A percentile compares a stretch with the other conserved stretches of the same genome.
Evolutionary conservation across 1,139 yeast genomes (phyloP).

Genomic region (Yamadazyma trypodendri): DNA sequence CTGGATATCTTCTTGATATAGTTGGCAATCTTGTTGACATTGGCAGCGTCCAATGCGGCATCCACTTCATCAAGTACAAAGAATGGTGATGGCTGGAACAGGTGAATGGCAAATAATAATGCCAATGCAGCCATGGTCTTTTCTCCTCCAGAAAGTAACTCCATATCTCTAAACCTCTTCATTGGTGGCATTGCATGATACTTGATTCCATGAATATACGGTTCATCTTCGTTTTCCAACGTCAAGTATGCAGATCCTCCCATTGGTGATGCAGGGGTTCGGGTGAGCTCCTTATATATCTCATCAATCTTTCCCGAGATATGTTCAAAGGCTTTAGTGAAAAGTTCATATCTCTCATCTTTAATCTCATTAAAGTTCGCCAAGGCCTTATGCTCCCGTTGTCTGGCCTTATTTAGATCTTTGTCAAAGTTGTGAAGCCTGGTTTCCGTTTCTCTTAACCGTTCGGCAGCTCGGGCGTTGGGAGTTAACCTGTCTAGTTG

Average conservation of each 20-base stretch:
- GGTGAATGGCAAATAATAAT: slow-evolving; percentile 83
- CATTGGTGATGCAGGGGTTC: slow-evolving; percentile 60
- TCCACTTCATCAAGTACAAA: slow-evolving; percentile 96
- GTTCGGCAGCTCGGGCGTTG: slow-evolving; percentile 75
- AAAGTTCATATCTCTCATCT: slow-evolving; percentile 55
- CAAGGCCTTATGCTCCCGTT: slow-evolving; percentile 55
- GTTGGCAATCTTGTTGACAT: slow-evolving; percentile 80
- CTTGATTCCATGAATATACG: slow-evolving; percentile 76
- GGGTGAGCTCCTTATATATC: slow-evolving; percentile 87
- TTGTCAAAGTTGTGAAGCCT: slow-evolving; percentile 60
- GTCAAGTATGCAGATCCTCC: slow-evolving; percentile 94
- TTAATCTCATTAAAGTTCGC: slow-evolving; percentile 62
- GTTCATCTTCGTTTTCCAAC: slow-evolving; percentile 87
- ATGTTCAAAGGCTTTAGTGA: slow-evolving; percentile 74
- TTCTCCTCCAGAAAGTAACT: slow-evolving; percentile 92
- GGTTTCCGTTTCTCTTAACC: slow-evolving; percentile 67
- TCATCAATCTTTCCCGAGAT: slow-evolving; percentile 70
- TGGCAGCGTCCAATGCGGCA: slow-evolving; percentile 91
- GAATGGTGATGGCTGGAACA: slow-evolving; percentile 91
- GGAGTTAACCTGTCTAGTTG: slow-evolving; percentile 69
- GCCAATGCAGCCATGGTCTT: slow-evolving; percentile 97
- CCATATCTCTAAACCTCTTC: slow-evolving; percentile 93
- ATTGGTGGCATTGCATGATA: slow-evolving; percentile 97
- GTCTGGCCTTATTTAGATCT: slow-evolving; percentile 65
- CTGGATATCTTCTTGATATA: slow-evolving; percentile 79